phyloP scores from a whole-genome alignment of 768 basidiomycete genomes.

The Xerocomus brunneocitrinus region DNA sequence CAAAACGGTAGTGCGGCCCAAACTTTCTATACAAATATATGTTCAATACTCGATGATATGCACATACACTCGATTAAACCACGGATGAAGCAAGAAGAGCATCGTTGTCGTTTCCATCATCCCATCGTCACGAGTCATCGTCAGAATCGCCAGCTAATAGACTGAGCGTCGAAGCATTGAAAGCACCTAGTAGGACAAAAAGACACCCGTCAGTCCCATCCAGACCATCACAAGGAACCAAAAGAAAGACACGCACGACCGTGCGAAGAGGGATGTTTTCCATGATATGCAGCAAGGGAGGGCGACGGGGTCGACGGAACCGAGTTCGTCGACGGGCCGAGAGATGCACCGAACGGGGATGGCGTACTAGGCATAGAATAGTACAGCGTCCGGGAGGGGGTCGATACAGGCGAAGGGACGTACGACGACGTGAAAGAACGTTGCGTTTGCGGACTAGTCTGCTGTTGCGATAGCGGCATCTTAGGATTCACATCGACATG shows the following conservation, averaged over 20 bases:
- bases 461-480: background rate
- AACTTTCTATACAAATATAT: slow-evolving; percentile 3
- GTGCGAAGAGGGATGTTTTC: slow-evolving; percentile 31
- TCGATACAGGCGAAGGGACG: slow-evolving; percentile 27
- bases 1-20: background rate
- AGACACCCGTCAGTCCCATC: background rate
- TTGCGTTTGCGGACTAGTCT: slow-evolving; percentile 27
- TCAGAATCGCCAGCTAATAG: slow-evolving; percentile 27
- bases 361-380: slow-evolving; percentile 36
- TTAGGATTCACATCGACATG: background rate
- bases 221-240: background rate
- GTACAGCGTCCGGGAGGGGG: slow-evolving; percentile 30
- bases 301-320: slow-evolving; percentile 34
- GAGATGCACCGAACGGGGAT: slow-evolving; percentile 35
- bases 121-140: slow-evolving; percentile 21
- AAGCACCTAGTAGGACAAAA: slow-evolving; percentile 18
- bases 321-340: slow-evolving; percentile 27
- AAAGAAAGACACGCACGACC: slow-evolving; percentile 31
- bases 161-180: slow-evolving; percentile 27
- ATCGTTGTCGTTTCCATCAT: background rate
- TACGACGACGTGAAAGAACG: slow-evolving; percentile 29
- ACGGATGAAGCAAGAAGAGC: background rate
- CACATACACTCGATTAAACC: slow-evolving; percentile 8
- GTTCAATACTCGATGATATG: background rate
- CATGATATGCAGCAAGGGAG: slow-evolving; percentile 38